Base-by-base conservation (phyloP, 148 eudicot genomes). In the Oxyria digyna region DNA sequence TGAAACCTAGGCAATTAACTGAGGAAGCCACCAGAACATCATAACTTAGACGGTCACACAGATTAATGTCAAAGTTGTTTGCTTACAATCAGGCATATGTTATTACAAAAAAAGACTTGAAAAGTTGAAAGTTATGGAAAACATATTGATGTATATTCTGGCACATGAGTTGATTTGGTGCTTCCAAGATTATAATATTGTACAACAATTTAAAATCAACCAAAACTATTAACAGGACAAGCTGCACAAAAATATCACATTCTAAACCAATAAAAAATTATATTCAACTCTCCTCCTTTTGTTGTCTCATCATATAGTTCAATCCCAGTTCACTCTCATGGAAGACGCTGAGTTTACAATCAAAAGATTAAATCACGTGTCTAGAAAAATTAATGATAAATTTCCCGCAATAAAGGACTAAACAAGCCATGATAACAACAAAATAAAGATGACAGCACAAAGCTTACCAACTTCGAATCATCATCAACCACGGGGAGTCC, bases 381-480 rank as follows among this genome's bases (percentile, higher is more conserved):
- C 65, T 27, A 21, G 65, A 4, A 3, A 55, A 59, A 29, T 59
- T 26, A 8, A 12, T 59, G 65, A 27, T 13, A 52, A 52, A 21
- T 4, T 21, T 52, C 27, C 21, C 1, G 31, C 59, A 52, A 52
- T 23, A 21, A 21, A 23, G 14, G 12, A 55, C 29, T 14, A 45
- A 15, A 9, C 15, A 54, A 54, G 62, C 62, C 11, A 10, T 24
- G 14, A 10, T 24, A 23, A 23, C 32, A 54, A 3, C 64, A 57
- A 57, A 55, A 12, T 31, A 15, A 27, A 57, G 65, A 59, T 31
- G 29, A 14, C 15, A 31, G 14, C 65, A 59, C 18, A 59, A 18
- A 33, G 65, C 70, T 81, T 82, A 88, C 99, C 99, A 94, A 75
- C 68, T 88, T 91, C 89, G 87, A 81, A 59, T 85, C 81, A 73